A percentile compares a stretch with the other conserved stretches of the same genome.
Evolutionary conservation across 2,329 filamentous ascomycete genomes (phyloP).

Genomic region (Lanzia echinophila): DNA sequence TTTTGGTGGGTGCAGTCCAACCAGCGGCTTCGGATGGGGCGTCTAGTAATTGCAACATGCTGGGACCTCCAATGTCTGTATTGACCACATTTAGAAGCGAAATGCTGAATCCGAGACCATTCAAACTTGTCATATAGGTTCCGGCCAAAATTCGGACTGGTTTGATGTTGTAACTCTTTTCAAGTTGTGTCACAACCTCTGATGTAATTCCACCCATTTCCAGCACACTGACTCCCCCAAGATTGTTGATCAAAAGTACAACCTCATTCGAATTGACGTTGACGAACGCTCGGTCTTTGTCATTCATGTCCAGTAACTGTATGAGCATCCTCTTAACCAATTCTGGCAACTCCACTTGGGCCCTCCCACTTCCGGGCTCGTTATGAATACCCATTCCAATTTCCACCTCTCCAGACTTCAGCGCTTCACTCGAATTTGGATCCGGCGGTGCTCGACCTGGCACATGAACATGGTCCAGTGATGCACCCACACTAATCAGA

Average conservation of each 20-base stretch:
- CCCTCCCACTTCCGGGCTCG: slow-evolving; percentile 48
- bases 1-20: slow-evolving; percentile 55
- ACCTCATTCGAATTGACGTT: slow-evolving; percentile 53
- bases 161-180: slow-evolving; percentile 50
- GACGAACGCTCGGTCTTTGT: slow-evolving; percentile 58
- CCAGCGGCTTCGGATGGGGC: slow-evolving; percentile 60
- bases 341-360: slow-evolving; percentile 41
- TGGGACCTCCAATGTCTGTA: slow-evolving; percentile 37
- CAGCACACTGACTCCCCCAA: slow-evolving; percentile 60
- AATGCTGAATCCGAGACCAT: slow-evolving; percentile 65
- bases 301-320: slow-evolving; percentile 55
- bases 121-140: slow-evolving; percentile 67
- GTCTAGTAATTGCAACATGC: slow-evolving; percentile 60
- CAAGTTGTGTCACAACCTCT: slow-evolving; percentile 57
- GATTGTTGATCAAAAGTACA: slow-evolving; percentile 62
- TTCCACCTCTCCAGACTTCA: slow-evolving; percentile 53
- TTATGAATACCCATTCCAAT: slow-evolving; percentile 71
- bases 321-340: slow-evolving; percentile 56
- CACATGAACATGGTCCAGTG: slow-evolving; percentile 86
- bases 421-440: slow-evolving; percentile 45
- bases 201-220: slow-evolving; percentile 61
- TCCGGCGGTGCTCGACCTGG: slow-evolving; percentile 62
- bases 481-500: slow-evolving; percentile 77
- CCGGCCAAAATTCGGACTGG: slow-evolving; percentile 56
- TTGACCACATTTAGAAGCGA: slow-evolving; percentile 57